Evolutionary conservation across 257 asterid species (phyloP).

Genomic region (Solanum sejunctum): DNA sequence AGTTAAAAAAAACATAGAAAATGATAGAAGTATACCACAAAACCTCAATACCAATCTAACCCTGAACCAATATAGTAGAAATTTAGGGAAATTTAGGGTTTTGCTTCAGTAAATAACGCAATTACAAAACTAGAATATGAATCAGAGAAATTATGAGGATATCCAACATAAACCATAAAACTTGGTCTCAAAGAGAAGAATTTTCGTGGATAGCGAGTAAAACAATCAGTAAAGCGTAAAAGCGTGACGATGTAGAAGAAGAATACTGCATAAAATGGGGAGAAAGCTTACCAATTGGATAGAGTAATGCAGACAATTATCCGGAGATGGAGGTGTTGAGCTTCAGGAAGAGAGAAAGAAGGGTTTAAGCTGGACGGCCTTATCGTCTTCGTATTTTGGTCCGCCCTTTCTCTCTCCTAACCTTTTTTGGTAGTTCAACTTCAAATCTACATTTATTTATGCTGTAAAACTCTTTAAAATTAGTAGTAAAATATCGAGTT

Average conservation of each 20-base stretch:
- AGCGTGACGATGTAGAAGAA: background rate
- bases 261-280: background rate
- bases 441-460: background rate
- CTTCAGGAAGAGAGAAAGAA: background rate
- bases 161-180: background rate
- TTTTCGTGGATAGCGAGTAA: background rate
- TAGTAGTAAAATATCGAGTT: no score
- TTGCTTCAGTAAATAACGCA: background rate
- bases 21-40: background rate
- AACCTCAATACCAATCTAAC: background rate
- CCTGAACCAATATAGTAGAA: background rate
- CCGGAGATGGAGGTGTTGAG: background rate
- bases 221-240: background rate
- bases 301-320: background rate
- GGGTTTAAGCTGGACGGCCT: constrained; percentile 3
- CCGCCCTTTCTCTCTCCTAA: background rate
- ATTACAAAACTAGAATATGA: background rate
- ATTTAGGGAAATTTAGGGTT: background rate
- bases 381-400: background rate
- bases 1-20: background rate
- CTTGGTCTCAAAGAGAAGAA: background rate
- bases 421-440: background rate
- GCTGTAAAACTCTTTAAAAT: no score
- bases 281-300: background rate
- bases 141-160: background rate